Conservation (phyloP, 208 protist species). For the Lotmaria passim region DNA sequence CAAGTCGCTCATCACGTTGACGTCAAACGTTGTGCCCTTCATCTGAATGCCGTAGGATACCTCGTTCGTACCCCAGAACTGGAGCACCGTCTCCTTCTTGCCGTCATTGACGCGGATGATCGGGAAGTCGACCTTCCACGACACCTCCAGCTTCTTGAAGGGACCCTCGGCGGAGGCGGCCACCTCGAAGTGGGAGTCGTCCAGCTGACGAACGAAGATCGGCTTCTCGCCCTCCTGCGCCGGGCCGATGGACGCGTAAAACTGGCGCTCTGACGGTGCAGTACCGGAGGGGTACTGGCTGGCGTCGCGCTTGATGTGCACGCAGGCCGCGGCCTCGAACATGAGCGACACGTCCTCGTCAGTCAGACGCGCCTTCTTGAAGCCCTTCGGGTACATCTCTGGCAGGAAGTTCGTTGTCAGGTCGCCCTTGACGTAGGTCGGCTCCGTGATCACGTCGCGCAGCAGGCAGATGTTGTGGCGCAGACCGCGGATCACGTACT, state of each 20-base stretch:
- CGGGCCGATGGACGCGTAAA: conserved; percentile 32
- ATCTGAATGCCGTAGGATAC: conserved; percentile 49
- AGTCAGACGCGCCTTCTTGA: conserved; percentile 38
- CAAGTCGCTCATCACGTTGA: conserved; percentile 42
- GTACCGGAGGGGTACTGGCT: conserved; percentile 14
- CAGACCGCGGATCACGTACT: conserved; percentile 92
- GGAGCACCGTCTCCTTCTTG: conserved; percentile 34
- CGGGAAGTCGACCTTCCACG: conserved; percentile 41
- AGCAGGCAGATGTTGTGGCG: conserved; percentile 91
- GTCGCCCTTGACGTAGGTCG: conserved; percentile 60
- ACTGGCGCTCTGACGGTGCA: conserved; percentile 19
- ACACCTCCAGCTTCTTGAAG: conserved; percentile 34
- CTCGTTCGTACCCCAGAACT: conserved; percentile 51
- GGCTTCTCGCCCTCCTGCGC: conserved; percentile 31
- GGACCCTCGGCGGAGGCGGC: conserved; percentile 16
- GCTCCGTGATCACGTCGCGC: conserved; percentile 57
- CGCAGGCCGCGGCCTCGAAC: conserved; percentile 27
- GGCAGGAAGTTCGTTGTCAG: conserved; percentile 88
- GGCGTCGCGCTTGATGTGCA: conserved; percentile 35
- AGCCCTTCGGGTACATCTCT: conserved; percentile 44
- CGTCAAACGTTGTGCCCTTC: conserved; percentile 42
- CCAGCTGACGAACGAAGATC: conserved; percentile 34
- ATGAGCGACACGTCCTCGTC: conserved; percentile 34
- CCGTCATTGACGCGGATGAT: conserved; percentile 40
- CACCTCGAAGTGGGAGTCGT: conserved; percentile 37